phyloP scores from a whole-genome alignment of 768 basidiomycete genomes.

The Tylopilus sp. region DNA sequence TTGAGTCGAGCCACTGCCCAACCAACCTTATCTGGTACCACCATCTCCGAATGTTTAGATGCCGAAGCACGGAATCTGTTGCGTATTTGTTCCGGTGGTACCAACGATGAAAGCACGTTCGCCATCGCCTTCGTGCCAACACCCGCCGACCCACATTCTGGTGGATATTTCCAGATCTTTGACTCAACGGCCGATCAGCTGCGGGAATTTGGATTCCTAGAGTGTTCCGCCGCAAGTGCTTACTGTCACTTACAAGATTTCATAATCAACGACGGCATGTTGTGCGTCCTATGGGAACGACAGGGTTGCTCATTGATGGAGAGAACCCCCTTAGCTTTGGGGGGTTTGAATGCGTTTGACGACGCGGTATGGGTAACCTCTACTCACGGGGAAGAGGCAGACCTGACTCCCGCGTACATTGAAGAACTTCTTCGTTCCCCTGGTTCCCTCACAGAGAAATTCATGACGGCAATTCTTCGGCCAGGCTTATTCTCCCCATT shows the following conservation, averaged over 20 bases:
- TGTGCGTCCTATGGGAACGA: constrained; percentile 78
- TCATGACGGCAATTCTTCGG: constrained; percentile 77
- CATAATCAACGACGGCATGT: constrained; percentile 45
- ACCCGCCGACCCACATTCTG: constrained; percentile 56
- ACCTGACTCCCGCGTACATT: constrained; percentile 81
- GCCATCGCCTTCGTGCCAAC: constrained; percentile 74
- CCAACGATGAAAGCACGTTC: constrained; percentile 51
- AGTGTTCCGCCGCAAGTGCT: constrained; percentile 56
- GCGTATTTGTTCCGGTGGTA: constrained; percentile 51
- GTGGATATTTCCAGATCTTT: constrained; percentile 77
- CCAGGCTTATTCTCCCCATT: constrained; percentile 85
- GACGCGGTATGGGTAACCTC: constrained; percentile 50
- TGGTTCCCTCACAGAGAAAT: constrained; percentile 73
- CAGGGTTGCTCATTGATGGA: constrained; percentile 75
- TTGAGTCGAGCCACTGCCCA: constrained; percentile 35
- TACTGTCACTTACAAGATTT: constrained; percentile 81
- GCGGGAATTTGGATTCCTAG: constrained; percentile 53
- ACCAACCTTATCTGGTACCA: constrained; percentile 28
- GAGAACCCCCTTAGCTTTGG: constrained; percentile 45
- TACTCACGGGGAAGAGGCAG: constrained; percentile 65
- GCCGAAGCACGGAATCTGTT: constrained; percentile 62
- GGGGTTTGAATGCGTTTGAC: constrained; percentile 29
- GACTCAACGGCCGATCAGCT: constrained; percentile 56
- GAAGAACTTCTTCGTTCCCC: constrained; percentile 75
- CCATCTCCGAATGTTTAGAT: constrained; percentile 51